Evolutionary conservation across 208 protist species (phyloP), one percentile per base, ranked within the genome.

Genomic region (Polymyxa betae): DNA sequence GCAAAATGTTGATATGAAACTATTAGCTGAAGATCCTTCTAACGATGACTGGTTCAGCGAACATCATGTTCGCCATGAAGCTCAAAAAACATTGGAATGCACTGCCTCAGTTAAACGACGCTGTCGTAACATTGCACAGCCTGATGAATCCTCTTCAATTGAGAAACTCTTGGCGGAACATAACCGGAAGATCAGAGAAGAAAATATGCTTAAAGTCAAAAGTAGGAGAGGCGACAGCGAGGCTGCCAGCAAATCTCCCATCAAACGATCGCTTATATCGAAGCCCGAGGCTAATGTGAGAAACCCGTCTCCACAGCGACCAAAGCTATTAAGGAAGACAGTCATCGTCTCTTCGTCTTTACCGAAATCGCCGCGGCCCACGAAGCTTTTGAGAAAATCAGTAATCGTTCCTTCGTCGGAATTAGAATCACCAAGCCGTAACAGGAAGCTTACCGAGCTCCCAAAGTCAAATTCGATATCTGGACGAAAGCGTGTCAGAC

Each of bases 21-120:
- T 82, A n/a, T n/a, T n/a, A n/a, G 72, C n/a, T n/a, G 16, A 82
- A 35, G 35, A 43, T 43, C 72, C n/a, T 12, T 43, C 5, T 82
- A 43, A 5, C 5, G 72, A 82, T 82, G 16, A 35, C 10, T 82
- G 72, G 72, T 82, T 82, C n/a, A 5, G 12, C 5, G n/a, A 35
- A n/a, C 72, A 43, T 82, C 72, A 82, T 43, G n/a, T 35, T 40
- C 16, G 40, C 35, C 72, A 82, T 82, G 72, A 82, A 43, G n/a
- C 72, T 43, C 35, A 5, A 45, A 43, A 38, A n/a, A 35, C 20
- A 16, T 16, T 29, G 72, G 72, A 40, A 5, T 43, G 35, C 10
- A 20, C 16, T 35, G 72, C n/a, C 72, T 82, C 5, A n/a, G 5
- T 5, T n/a, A 24, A 5, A 60, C 72, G 72, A 82, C 16, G 16